These are phyloP conservation scores for Salix koriyanagi DNA, from an alignment of 345 rosid genomes.

Conservation along the genomic window DNA sequence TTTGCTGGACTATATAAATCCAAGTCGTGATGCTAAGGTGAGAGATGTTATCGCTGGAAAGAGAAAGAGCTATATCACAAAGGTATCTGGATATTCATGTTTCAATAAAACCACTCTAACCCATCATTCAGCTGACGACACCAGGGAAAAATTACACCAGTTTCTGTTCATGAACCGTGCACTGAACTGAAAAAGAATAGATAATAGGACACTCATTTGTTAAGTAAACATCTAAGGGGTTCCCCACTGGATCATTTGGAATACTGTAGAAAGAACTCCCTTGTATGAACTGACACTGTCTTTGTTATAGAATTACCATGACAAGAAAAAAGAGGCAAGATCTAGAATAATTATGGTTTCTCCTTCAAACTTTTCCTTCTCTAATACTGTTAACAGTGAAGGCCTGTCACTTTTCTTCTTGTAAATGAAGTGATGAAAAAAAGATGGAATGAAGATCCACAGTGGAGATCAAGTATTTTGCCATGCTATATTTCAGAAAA, in stretches of 20 bases:
- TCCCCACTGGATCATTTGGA: not conserved
- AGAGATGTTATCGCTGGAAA: slow-evolving; percentile 54
- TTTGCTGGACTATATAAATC: slow-evolving; percentile 91
- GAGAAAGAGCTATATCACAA: slow-evolving; percentile 62
- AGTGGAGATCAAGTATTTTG: not conserved
- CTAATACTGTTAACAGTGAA: not conserved
- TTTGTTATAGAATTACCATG: not conserved
- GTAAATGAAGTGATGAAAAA: not conserved
- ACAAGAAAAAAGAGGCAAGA: not conserved
- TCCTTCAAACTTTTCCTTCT: not conserved
- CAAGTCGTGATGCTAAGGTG: slow-evolving; percentile 71
- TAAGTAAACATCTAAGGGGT: not conserved
- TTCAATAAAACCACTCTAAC: not conserved
- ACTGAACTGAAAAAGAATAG: not conserved
- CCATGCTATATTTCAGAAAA: slow-evolving; percentile 1
- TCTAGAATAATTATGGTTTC: not conserved
- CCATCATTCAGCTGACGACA: not conserved
- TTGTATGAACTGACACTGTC: not conserved
- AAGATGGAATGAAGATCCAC: not conserved
- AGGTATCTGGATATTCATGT: slow-evolving; percentile 42
- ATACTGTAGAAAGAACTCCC: not conserved
- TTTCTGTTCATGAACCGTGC: not conserved
- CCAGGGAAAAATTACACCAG: not conserved
- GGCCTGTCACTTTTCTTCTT: not conserved
- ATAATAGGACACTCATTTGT: not conserved